These are phyloP conservation scores for Lactifluus hygrophoroides DNA, from an alignment of 768 basidiomycete species.

Conservation along the genomic window DNA sequence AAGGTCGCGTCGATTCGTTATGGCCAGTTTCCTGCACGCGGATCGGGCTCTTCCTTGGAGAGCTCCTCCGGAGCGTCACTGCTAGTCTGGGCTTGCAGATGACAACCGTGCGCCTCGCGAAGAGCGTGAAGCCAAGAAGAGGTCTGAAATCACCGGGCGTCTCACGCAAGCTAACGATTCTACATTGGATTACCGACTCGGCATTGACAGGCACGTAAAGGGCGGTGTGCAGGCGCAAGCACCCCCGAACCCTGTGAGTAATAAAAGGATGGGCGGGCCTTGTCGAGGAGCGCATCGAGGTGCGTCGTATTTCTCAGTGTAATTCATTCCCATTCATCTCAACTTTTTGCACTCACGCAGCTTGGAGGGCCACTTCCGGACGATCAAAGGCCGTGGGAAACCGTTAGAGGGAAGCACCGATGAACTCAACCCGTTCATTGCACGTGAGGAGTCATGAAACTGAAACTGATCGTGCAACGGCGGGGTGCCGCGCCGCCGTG, in stretches of 20 bases:
- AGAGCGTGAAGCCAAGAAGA: constrained; percentile 44
- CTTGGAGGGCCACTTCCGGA: constrained; percentile 59
- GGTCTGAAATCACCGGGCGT: constrained; percentile 44
- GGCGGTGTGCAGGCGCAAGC: constrained; percentile 16
- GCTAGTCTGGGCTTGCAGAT: constrained; percentile 21
- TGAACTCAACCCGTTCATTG: constrained; percentile 57
- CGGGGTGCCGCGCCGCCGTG: constrained; percentile 82
- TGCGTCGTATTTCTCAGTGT: constrained; percentile 23
- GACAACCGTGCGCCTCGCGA: constrained; percentile 35
- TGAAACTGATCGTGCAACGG: constrained; percentile 78
- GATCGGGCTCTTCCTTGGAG: constrained; percentile 15
- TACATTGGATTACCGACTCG: constrained; percentile 69
- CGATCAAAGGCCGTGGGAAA: constrained; percentile 58
- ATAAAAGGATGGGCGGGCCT: constrained; percentile 70
- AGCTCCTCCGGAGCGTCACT: background rate
- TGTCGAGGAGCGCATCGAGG: constrained; percentile 77
- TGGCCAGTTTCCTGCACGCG: constrained; percentile 31
- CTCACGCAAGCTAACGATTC: constrained; percentile 59
- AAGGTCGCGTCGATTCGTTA: constrained; percentile 44
- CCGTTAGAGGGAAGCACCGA: constrained; percentile 37
- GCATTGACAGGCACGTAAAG: constrained; percentile 32
- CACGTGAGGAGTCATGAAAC: constrained; percentile 70
- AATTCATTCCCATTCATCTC: background rate
- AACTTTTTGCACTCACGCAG: constrained; percentile 20
- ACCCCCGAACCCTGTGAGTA: constrained; percentile 47